These are phyloP conservation scores for Physocladia obscura DNA, from an alignment of 192 early-diverging fungal species.

Conservation along the genomic window DNA sequence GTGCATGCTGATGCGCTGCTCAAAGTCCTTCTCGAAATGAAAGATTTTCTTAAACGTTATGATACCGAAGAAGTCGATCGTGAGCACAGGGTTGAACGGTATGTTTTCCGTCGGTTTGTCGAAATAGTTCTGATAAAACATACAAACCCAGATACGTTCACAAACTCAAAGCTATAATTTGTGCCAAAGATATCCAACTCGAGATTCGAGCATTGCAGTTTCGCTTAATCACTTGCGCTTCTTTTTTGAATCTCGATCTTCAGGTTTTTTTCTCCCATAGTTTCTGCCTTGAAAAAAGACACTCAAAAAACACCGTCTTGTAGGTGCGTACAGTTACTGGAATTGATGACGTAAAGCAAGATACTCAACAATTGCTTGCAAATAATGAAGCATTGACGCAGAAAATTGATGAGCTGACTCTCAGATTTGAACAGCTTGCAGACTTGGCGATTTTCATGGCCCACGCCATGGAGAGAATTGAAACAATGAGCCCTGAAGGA, in stretches of 20 bases:
- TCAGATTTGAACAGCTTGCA: background rate
- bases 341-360: background rate
- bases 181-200: slow-evolving; percentile 7
- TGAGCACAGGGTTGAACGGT: slow-evolving; percentile 9
- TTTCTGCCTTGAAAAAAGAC: background rate
- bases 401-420: slow-evolving; percentile 6
- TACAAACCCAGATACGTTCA: background rate
- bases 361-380: slow-evolving; percentile 6
- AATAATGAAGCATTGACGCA: background rate
- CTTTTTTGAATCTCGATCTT: background rate
- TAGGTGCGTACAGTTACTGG: slow-evolving; percentile 12
- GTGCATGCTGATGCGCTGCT: slow-evolving; percentile 2
- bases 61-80: slow-evolving; percentile 4
- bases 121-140: background rate
- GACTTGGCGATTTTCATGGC: background rate
- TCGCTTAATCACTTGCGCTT: background rate
- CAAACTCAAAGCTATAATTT: slow-evolving; percentile 10
- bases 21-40: background rate
- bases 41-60: background rate
- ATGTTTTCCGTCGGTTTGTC: background rate
- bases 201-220: background rate
- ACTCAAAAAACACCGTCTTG: background rate
- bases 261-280: background rate
- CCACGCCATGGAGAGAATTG: background rate
- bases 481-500: background rate